Conservation (phyloP, 1,284 basidiomycete genomes). For the Gastroboletus turbinatus region DNA sequence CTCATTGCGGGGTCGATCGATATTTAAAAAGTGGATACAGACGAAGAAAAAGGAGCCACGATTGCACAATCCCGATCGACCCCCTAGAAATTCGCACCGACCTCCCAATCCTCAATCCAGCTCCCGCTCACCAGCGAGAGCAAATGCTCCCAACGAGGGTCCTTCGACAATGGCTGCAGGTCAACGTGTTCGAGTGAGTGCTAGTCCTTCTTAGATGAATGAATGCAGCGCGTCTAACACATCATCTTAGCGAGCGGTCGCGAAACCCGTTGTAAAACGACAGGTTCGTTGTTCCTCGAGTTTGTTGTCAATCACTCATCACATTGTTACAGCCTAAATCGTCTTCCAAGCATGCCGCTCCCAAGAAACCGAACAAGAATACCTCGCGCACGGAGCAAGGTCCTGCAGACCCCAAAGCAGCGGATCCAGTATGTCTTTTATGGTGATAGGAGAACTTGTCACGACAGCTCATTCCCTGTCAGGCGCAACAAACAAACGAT, state of each 20-base stretch:
- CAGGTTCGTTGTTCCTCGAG: not conserved
- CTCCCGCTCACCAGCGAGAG: not conserved
- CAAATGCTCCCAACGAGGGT: too few relatives aligned
- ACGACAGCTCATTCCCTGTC: not conserved
- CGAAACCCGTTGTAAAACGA: not conserved
- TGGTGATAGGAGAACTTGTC: too few relatives aligned
- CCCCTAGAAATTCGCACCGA: too few relatives aligned
- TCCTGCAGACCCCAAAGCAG: not conserved
- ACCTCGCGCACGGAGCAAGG: not conserved
- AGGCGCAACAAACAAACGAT: not conserved
- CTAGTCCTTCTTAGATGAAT: not conserved
- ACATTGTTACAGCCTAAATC: not conserved
- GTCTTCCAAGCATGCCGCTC: not conserved
- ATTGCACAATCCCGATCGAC: not conserved
- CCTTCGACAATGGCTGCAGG: not conserved
- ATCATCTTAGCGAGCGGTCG: not conserved
- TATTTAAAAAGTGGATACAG: not conserved
- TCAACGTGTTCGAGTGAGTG: not conserved
- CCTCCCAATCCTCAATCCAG: not conserved
- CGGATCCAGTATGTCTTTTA: not conserved
- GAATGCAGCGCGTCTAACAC: not conserved
- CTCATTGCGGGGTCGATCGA: too few relatives aligned
- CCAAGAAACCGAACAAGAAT: not conserved
- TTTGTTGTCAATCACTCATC: not conserved
- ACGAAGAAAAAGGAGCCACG: not conserved